Conservation (phyloP, 2,329 filamentous ascomycete genomes). For the Trichophyton simii region DNA sequence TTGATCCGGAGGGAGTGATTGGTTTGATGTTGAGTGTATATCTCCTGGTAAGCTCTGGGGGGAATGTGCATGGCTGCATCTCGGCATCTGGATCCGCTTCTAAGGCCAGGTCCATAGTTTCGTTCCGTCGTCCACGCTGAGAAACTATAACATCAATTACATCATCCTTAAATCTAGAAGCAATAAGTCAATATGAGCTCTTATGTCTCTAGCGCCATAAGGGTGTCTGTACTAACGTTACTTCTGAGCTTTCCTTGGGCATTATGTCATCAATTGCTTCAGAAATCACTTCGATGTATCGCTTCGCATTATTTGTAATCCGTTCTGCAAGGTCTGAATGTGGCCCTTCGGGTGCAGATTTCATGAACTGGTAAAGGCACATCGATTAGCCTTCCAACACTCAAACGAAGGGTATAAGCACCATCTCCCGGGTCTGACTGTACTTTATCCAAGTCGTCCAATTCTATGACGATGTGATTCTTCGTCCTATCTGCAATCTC, state of each 20-base stretch:
- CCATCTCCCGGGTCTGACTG: slow-evolving; percentile 10
- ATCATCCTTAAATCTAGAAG: slow-evolving; percentile 81
- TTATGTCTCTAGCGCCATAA: neutral
- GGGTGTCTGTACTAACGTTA: slow-evolving; percentile 47
- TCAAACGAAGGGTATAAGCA: neutral
- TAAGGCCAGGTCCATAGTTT: slow-evolving; percentile 55
- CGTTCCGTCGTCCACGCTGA: slow-evolving; percentile 75
- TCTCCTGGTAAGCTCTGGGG: slow-evolving; percentile 77
- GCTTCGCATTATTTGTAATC: slow-evolving; percentile 81
- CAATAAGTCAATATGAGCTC: slow-evolving; percentile 7
- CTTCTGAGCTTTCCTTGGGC: slow-evolving; percentile 63
- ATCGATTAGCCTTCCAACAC: neutral
- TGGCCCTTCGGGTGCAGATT: slow-evolving; percentile 52
- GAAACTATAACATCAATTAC: slow-evolving; percentile 95
- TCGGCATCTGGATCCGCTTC: slow-evolving; percentile 54
- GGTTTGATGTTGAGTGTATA: slow-evolving; percentile 97
- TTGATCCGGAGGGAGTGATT: slow-evolving; percentile 57
- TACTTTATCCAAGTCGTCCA: slow-evolving; percentile 74
- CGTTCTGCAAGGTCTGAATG: slow-evolving; percentile 60
- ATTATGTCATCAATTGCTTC: slow-evolving; percentile 77
- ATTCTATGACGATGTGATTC: slow-evolving; percentile 69
- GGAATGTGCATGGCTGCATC: slow-evolving; percentile 65
- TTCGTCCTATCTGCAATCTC: slow-evolving; percentile 68
- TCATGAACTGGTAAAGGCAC: slow-evolving; percentile 54
- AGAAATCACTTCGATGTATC: slow-evolving; percentile 87